Evolutionary conservation across 768 basidiomycete species (phyloP).

Genomic region (Leccinum boreale): DNA sequence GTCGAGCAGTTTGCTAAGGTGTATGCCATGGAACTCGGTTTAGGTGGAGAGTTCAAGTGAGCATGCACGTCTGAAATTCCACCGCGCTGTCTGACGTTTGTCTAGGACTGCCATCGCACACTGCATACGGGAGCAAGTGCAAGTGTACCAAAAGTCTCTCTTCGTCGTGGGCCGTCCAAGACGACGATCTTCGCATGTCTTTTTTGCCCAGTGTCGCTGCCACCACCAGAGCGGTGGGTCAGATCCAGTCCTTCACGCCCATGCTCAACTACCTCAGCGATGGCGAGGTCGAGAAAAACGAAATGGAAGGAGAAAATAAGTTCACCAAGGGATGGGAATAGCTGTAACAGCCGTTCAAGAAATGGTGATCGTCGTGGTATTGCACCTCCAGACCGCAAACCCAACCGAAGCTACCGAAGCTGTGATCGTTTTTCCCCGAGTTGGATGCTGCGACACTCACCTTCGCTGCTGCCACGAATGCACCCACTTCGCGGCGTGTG

Average conservation of each 20-base stretch:
- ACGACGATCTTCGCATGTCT: conserved; percentile 87
- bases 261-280: conserved; percentile 84
- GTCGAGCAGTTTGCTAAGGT: conserved; percentile 84
- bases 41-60: conserved; percentile 90
- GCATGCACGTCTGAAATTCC: conserved; percentile 21
- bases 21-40: conserved; percentile 81
- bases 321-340: conserved; percentile 63
- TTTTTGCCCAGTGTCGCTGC: conserved; percentile 80
- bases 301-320: conserved; percentile 93
- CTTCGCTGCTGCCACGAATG: conserved; percentile 57
- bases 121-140: conserved; percentile 92
- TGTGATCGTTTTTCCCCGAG: conserved; percentile 77
- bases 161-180: too few relatives aligned
- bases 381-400: conserved; percentile 88
- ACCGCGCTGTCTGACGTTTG: conserved; percentile 9
- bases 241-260: conserved; percentile 80
- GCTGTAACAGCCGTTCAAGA: conserved; percentile 19
- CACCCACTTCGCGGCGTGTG: conserved; percentile 72
- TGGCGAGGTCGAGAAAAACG: conserved; percentile 82
- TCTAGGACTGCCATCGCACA: conserved; percentile 92
- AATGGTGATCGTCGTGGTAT: conserved; percentile 79
- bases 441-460: conserved; percentile 70
- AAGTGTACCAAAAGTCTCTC: too few relatives aligned
- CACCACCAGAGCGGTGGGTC: conserved; percentile 70
- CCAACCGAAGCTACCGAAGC: conserved; percentile 89